Evolutionary conservation across 371 early-diverging fungal genomes (phyloP), one percentile per base, ranked within the genome.

Genomic region (Batrachochytrium dendrobatidis): DNA sequence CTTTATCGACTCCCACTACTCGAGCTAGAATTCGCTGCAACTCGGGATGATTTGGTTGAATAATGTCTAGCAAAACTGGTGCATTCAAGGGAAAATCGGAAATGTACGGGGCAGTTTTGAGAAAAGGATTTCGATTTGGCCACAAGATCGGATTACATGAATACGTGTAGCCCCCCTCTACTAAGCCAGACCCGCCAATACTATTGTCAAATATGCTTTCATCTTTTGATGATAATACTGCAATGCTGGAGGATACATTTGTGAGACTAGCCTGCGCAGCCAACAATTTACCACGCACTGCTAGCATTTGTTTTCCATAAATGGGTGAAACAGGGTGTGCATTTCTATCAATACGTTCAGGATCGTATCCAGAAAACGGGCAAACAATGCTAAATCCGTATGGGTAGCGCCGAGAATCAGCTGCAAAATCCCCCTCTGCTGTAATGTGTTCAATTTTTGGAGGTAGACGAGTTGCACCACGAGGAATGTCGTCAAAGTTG

Each of bases 21-120:
- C 70, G 60, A 18, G 74, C 67, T 34, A 70, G 44, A 3, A 80
- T 63, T 3, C 79, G 61, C 53, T 75, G 72, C 22, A 81, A 44
- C 32, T 55, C 44, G 0, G 70, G 60, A 5, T 59, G 59, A 3
- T 71, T 70, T 1, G 80, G 82, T 61, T 79, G 71, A 10, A 77
- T 67, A 30, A 82, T 74, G 55, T 79, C 77, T n/a, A 82, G 68
- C 1, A 80, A 17, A 17, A 82, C 79, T 0, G 81, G 78, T 3
- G 79, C 69, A 54, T 72, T 65, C 17, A 73, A 29, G 10, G 76
- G 76, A 59, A 82, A 82, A 62, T 82, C 82, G 2, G 71, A 56
- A 3, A 58, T 34, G 5, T 48, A 33, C 24, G 39, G 30, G 20
- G 50, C 56, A 4, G 63, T 49, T 15, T 69, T 66, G 51, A 67